Percentiles rank a stretch among this genome's conserved stretches.
Evolutionary conservation across 106 monocot genomes (phyloP).

Genomic region (Platanthera zijinensis): DNA sequence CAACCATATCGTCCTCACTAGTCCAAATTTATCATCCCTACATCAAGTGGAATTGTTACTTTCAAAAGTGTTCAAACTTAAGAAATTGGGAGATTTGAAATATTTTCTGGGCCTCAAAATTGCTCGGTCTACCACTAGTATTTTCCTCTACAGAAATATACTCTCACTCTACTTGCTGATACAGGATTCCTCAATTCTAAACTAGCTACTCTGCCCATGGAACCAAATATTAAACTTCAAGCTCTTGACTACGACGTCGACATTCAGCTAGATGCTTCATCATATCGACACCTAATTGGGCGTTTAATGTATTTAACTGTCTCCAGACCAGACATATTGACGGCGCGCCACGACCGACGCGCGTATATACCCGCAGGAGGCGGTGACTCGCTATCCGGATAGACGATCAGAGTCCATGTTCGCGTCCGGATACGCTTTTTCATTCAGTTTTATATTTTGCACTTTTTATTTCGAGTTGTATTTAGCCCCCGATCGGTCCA

Average conservation of each 20-base stretch:
- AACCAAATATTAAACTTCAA: neutral
- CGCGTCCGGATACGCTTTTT: too few relatives aligned
- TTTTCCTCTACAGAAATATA: neutral
- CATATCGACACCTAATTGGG: neutral
- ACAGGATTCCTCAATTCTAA: neutral
- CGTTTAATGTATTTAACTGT: neutral
- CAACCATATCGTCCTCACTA: neutral
- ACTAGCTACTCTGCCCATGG: neutral
- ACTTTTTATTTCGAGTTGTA: too few relatives aligned
- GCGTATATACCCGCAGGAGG: too few relatives aligned
- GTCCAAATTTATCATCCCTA: neutral
- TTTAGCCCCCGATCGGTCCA: too few relatives aligned
- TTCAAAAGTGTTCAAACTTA: neutral
- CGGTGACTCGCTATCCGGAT: too few relatives aligned
- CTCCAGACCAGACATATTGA: neutral
- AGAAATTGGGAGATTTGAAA: neutral
- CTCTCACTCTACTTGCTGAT: neutral
- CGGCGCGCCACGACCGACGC: too few relatives aligned
- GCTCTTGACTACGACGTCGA: neutral
- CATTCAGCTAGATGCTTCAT: neutral
- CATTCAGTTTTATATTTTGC: too few relatives aligned
- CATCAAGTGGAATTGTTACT: neutral
- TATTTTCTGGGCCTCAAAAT: neutral
- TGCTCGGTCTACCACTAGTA: neutral
- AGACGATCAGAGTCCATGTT: too few relatives aligned